phyloP scores from a whole-genome alignment of 163 green algal species.

The Chlamydomonas reinhardtii region DNA sequence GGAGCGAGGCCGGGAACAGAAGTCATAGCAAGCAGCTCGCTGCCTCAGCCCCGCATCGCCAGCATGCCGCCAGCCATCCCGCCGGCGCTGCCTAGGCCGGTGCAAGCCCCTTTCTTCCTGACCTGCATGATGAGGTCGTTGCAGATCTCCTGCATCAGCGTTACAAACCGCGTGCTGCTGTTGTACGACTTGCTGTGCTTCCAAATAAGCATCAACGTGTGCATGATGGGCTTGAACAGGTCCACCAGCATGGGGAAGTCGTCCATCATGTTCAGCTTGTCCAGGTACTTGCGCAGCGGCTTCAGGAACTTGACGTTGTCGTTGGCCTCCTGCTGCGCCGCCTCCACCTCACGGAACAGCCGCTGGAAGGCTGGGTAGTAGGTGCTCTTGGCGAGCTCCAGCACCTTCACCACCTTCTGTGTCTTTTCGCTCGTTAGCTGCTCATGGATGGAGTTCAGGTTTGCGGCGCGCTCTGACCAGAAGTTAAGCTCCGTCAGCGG shows the following conservation, averaged over 20 bases:
- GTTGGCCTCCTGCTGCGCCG: constrained; percentile 74
- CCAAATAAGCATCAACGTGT: constrained; percentile 94
- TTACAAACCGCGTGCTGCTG: constrained; percentile 81
- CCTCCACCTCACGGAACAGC: constrained; percentile 79
- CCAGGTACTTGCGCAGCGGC: constrained; percentile 83
- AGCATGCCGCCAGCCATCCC: too few species aligned
- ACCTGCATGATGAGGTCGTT: constrained; percentile 92
- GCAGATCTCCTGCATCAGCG: constrained; percentile 90
- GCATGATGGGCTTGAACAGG: constrained; percentile 91
- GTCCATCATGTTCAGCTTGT: constrained; percentile 85
- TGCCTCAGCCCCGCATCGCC: too few species aligned
- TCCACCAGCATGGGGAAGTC: constrained; percentile 77
- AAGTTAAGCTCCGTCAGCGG: constrained; percentile 91
- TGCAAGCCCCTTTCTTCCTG: not conserved
- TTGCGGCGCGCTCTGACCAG: constrained; percentile 83
- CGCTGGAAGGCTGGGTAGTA: constrained; percentile 88
- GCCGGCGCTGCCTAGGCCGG: too few species aligned
- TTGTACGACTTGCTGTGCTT: constrained; percentile 89
- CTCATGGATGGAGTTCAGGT: constrained; percentile 87
- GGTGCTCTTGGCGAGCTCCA: constrained; percentile 84
- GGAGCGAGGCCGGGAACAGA: too few species aligned
- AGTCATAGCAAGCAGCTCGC: too few species aligned
- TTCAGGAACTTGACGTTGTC: constrained; percentile 88
- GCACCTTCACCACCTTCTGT: constrained; percentile 79
- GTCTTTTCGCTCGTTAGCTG: constrained; percentile 83